These are phyloP conservation scores for Lathyrus oleraceus DNA, from an alignment of 306 rosid genomes.

Conservation along the genomic window DNA sequence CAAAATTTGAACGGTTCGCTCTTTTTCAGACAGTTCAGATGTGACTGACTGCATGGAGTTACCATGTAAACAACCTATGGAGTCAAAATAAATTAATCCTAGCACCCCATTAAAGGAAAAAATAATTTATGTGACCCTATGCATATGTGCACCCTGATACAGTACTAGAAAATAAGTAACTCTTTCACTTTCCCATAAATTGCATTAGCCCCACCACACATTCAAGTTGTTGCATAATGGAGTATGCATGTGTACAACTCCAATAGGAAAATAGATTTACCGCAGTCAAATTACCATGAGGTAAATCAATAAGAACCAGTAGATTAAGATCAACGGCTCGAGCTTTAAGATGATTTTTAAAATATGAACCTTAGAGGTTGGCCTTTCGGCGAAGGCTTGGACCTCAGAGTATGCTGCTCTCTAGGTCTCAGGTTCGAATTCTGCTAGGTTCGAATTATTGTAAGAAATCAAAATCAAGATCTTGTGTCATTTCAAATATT, in stretches of 20 bases:
- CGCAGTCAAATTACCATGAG: background rate
- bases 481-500: slow-evolving; percentile 26
- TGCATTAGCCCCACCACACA: slow-evolving; percentile 37
- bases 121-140: slow-evolving; percentile 29
- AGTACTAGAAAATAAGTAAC: slow-evolving; percentile 29
- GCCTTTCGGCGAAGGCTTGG: too few relatives aligned
- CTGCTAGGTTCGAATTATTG: slow-evolving; percentile 26
- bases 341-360: background rate
- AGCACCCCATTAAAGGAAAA: slow-evolving; percentile 20
- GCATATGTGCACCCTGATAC: slow-evolving; percentile 30
- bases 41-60: background rate
- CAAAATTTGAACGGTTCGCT: background rate
- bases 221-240: slow-evolving; percentile 38
- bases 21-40: background rate
- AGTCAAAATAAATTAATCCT: slow-evolving; percentile 23
- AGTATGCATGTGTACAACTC: slow-evolving; percentile 13
- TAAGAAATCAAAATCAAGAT: slow-evolving; percentile 34
- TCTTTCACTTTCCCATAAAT: slow-evolving; percentile 30
- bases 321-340: background rate
- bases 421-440: too few relatives aligned
- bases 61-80: background rate
- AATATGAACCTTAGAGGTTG: background rate
- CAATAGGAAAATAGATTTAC: slow-evolving; percentile 3
- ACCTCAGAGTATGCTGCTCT: too few relatives aligned
- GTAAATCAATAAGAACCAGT: background rate